A percentile compares a stretch with the other conserved stretches of the same genome.
Conservation (phyloP, 306 rosid genomes). For the Medicago arabica region DNA sequence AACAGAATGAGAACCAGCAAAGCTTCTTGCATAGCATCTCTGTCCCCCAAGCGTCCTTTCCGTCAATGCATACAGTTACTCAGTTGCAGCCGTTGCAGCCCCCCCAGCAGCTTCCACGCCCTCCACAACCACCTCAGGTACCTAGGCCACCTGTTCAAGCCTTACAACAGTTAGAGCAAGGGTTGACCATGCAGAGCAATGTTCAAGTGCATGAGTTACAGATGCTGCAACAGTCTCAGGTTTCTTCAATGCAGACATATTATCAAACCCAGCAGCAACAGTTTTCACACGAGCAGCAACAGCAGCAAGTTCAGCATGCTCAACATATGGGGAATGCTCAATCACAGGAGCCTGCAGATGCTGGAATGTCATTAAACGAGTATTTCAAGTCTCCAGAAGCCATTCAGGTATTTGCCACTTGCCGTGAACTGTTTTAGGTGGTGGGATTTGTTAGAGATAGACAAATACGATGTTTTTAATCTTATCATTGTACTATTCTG, state of each 20-base stretch:
- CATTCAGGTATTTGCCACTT: slow-evolving; percentile 72
- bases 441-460: background rate
- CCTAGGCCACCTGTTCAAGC: slow-evolving; percentile 83
- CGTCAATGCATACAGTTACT: slow-evolving; percentile 68
- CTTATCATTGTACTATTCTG: slow-evolving; percentile 42
- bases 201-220: slow-evolving; percentile 66
- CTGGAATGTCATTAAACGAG: slow-evolving; percentile 86
- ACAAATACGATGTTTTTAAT: slow-evolving; percentile 26
- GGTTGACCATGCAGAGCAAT: slow-evolving; percentile 60
- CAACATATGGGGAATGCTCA: slow-evolving; percentile 60
- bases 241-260: slow-evolving; percentile 68
- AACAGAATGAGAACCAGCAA: slow-evolving; percentile 68
- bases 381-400: slow-evolving; percentile 96
- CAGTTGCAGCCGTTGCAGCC: slow-evolving; percentile 98
- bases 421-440: background rate
- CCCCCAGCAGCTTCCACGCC: slow-evolving; percentile 97
- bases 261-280: slow-evolving; percentile 56
- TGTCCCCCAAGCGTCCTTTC: slow-evolving; percentile 63
- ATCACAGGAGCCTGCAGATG: slow-evolving; percentile 66
- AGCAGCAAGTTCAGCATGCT: slow-evolving; percentile 64
- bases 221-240: slow-evolving; percentile 80
- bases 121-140: slow-evolving; percentile 95
- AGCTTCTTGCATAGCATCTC: slow-evolving; percentile 67
- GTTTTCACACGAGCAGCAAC: slow-evolving; percentile 56
- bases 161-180: slow-evolving; percentile 81